These are phyloP conservation scores for Cladophialophora chaetospira DNA, from an alignment of 2,329 filamentous ascomycete genomes.

Conservation along the genomic window DNA sequence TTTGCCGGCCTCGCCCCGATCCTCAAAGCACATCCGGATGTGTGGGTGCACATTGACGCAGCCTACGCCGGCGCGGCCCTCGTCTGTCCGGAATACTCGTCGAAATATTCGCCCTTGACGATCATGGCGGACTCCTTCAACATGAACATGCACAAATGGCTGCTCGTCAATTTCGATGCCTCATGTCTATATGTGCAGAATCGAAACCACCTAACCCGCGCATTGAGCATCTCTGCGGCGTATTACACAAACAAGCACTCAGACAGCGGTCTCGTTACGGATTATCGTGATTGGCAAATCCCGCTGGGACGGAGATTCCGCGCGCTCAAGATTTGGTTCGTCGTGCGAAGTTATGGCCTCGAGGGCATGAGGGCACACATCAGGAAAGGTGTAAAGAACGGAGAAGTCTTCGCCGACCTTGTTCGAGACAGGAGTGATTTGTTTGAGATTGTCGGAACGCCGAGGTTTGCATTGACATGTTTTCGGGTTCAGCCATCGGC, in stretches of 20 bases:
- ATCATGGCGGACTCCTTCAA: constrained; percentile 76
- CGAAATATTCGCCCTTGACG: constrained; percentile 47
- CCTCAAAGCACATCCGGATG: constrained; percentile 53
- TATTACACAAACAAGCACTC: constrained; percentile 83
- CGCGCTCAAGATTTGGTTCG: constrained; percentile 92
- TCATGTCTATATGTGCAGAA: constrained; percentile 78
- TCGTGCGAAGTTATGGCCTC: constrained; percentile 79
- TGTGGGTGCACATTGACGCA: constrained; percentile 94
- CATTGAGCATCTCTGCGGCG: constrained; percentile 74
- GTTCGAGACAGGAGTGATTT: constrained; percentile 64
- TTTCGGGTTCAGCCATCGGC: constrained; percentile 62
- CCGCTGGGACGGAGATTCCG: constrained; percentile 87
- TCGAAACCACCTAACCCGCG: constrained; percentile 73
- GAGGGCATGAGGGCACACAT: constrained; percentile 74
- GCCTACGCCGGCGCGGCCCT: constrained; percentile 89
- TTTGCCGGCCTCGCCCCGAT: constrained; percentile 65
- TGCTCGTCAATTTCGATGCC: constrained; percentile 88
- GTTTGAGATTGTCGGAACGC: constrained; percentile 73
- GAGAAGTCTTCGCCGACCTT: constrained; percentile 68
- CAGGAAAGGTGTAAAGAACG: constrained; percentile 66
- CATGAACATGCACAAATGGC: constrained; percentile 97
- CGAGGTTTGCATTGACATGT: constrained; percentile 77
- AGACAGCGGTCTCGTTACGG: constrained; percentile 81
- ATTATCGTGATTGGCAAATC: constrained; percentile 97
- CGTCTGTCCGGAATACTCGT: constrained; percentile 76